Base-by-base conservation (phyloP, 441 rosid species). In the Pelargonium fulgidum region DNA sequence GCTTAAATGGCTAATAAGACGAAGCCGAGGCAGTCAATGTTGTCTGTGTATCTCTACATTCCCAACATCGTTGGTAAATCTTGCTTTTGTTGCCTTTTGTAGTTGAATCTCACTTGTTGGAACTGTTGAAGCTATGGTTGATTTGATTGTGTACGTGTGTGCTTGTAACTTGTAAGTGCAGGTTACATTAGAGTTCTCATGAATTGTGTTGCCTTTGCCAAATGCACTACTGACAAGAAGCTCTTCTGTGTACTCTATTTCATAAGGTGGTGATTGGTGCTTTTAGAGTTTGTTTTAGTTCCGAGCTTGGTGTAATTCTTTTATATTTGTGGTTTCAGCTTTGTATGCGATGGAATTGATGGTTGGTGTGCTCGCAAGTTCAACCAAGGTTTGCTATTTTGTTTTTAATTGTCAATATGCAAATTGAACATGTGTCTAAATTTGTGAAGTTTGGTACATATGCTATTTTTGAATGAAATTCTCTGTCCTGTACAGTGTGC, bases 291-390 rank as follows among this genome's bases (percentile, higher is more conserved):
- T 77, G 16, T 1, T 79, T 52, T 24, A 44, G 1, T 64, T 68
- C 61, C 26, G 16, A 0, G 17, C 4, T 11, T 74, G 41, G 29
- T 72, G 50, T 70, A 67, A 70, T 79, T 26, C 64, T 71, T 13
- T 69, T 5, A 19, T 33, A 69, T 74, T 50, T 73, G 47, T 64
- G 44, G 26, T 82, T 73, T 76, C 88, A 93, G 99, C 84, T 93
- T 93, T 82, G 95, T 91, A 36, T 93, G 99, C 76, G 99, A 93
- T 76, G 99, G 89, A 26, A 77, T 93, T 70, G 99, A 91, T 80
- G 99, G 99, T 70, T 93, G 99, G 97, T 88, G 93, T 68, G 97
- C 99, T 70, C 95, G 97, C 63, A 88, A 83, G 79, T 91, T 91
- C 81, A 88, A 93, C 79, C 97, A 93, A 87, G 96, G 97, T 89